phyloP scores from a whole-genome alignment of 257 asterid species.

The Solanum pinnatisectum region DNA sequence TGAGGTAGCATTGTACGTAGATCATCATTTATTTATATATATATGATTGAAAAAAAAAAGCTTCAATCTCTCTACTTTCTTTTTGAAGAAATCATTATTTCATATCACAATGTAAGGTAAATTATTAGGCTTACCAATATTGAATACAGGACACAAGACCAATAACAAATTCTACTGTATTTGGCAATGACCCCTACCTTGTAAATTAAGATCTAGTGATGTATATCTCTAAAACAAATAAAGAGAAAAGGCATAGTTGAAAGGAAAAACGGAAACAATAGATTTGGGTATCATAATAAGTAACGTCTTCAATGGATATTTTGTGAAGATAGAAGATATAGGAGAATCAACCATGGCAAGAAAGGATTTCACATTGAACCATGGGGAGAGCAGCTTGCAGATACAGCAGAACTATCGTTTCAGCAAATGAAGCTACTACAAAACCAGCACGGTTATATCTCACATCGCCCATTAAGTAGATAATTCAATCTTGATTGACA shows the following conservation, averaged over 20 bases:
- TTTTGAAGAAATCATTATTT: background rate
- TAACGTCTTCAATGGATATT: background rate
- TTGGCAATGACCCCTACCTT: background rate
- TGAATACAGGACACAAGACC: background rate
- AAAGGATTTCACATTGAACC: background rate
- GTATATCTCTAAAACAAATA: background rate
- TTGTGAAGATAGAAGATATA: background rate
- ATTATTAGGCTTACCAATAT: background rate
- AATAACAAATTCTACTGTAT: background rate
- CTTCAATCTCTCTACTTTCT: background rate
- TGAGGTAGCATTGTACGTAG: constrained; percentile 15
- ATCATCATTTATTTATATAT: background rate
- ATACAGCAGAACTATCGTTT: background rate
- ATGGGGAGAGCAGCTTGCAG: background rate
- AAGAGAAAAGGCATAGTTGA: background rate
- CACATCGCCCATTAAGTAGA: background rate
- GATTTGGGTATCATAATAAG: background rate
- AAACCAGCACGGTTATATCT: background rate
- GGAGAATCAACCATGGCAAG: background rate
- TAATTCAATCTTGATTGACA: background rate
- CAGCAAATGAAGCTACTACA: background rate
- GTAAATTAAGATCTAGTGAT: background rate
- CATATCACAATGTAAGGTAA: background rate
- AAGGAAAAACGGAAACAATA: background rate
- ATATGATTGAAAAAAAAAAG: background rate